Base-by-base conservation (phyloP, 1,139 yeast species). In the Hemisphaericaspora xylanilytica region DNA sequence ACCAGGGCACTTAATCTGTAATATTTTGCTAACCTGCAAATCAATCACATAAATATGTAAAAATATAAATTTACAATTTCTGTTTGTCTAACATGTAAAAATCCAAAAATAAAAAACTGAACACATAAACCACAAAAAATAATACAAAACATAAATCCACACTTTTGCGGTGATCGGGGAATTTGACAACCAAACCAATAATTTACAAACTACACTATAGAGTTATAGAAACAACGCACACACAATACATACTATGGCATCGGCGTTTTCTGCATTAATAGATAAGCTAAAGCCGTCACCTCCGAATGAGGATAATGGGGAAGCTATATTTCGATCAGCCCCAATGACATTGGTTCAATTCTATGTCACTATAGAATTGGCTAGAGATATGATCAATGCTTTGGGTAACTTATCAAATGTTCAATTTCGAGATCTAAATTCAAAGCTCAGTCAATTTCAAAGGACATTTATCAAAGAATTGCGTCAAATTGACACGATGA, bases 271-370 rank as follows among this genome's bases (percentile, higher is more conserved):
- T 10, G 7, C 20, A 17, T n/a, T 29, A 5, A 6, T 17, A 6
- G 32, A 18, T 18, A 29, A 17, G 11, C 18, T 29, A 10, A 29
- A n/a, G 4, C 4, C 5, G 3, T 18, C 32, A 6, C 12, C 32
- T 3, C 6, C 8, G 4, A 3, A 9, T 17, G 22, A 11, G 4
- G 24, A 28, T 16, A 9, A n/a, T 11, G 37, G 44, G 12, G 68
- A 63, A 40, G 66, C 66, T 10, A 58, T 63, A 10, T 64, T 65
- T 46, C 48, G 95, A 65, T 86, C 97, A 39, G 97, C 97, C 65
- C 95, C 94, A 42, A 90, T 92, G 97, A 75, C 89, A 32, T 73
- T 90, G 48, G 89, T 90, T 31, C 97, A 92, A 66, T 77, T 92
- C 58, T 92, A 86, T 61, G 81, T 92, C 38, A 88, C 97, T n/a